These are phyloP conservation scores for Bothia castanella DNA, from an alignment of 1,284 basidiomycete species.

Conservation along the genomic window DNA sequence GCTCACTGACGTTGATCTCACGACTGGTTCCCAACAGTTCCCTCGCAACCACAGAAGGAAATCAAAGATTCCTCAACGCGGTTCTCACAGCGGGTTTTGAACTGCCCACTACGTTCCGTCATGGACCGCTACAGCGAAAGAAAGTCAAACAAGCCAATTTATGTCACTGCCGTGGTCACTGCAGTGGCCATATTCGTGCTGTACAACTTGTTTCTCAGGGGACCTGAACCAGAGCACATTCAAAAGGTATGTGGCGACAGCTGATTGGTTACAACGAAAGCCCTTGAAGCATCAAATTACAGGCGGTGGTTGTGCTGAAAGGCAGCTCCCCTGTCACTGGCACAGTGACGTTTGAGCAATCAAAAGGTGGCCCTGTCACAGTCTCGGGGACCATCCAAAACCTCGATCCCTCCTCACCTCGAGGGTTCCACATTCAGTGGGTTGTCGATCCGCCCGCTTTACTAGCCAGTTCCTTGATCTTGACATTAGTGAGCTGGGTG, in stretches of 20 bases:
- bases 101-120: neutral
- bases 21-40: too few relatives aligned
- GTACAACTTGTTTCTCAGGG: slow-evolving; percentile 22
- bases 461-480: neutral
- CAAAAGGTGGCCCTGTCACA: slow-evolving; percentile 51
- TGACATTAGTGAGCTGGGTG: slow-evolving; percentile 57
- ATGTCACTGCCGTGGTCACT: slow-evolving; percentile 14
- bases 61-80: too few relatives aligned
- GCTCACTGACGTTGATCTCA: too few relatives aligned
- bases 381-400: slow-evolving; percentile 61
- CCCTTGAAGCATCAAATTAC: neutral
- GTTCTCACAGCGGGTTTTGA: too few relatives aligned
- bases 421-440: slow-evolving; percentile 79
- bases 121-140: slow-evolving; percentile 26
- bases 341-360: slow-evolving; percentile 63
- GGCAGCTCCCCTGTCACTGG: slow-evolving; percentile 61
- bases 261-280: neutral
- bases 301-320: slow-evolving; percentile 65
- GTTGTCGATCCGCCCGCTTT: slow-evolving; percentile 27
- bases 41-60: neutral
- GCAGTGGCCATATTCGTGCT: slow-evolving; percentile 17
- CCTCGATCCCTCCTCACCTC: slow-evolving; percentile 54
- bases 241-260: slow-evolving; percentile 20
- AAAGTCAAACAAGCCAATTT: slow-evolving; percentile 21
- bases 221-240: slow-evolving; percentile 13